Evolutionary conservation across 2,329 filamentous ascomycete genomes (phyloP), one percentile per base, ranked within the genome.

Genomic region (Parasarocladium wereldwijsianum): DNA sequence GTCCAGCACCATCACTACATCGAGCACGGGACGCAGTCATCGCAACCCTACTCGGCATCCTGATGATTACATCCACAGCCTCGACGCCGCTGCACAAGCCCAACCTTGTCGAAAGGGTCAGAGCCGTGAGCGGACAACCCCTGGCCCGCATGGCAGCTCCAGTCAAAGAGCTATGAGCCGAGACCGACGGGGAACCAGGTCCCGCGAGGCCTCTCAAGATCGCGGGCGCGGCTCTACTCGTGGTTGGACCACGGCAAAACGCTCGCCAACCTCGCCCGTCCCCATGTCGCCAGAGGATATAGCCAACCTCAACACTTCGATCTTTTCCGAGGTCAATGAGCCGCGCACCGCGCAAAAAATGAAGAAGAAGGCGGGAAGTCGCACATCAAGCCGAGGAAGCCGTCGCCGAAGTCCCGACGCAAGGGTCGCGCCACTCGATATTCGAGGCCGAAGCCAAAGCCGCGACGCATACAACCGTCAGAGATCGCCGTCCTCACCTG

Each of bases 271-370:
- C 2, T 94, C 87, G 0, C 87, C 87, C 0, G 68, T 93, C 2
- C 84, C 86, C 3, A 94, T 94, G 86, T 93, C 86, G 3, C 85
- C 85, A 0, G 83, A 93, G 42, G 85, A 94, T 43, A 49, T 82
- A 35, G 70, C 73, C 44, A 76, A 69, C 40, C 52, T 78, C 29
- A 68, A 65, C 37, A 68, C 59, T 1, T 58, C 62, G 1, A 55
- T 45, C 17, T 42, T 44, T 38, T 46, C 30, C 6, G 44, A 48
- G 3, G 37, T 40, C 2, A 47, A 41, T 12, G 63, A 66, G 13
- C 59, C 63, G 4, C 40, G 43, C 24, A 64, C 61, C 1, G 54
- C 59, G 19, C 55, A 56, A 16, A 68, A 66, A 42, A 33, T 37
- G 19, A 40, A 43, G 22, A 33, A 37, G 21, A 55, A 49, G 41